Percentiles rank a stretch among this genome's conserved stretches.
Evolutionary conservation across 2,329 filamentous ascomycete species (phyloP).

Genomic region (Fusarium xylarioides): DNA sequence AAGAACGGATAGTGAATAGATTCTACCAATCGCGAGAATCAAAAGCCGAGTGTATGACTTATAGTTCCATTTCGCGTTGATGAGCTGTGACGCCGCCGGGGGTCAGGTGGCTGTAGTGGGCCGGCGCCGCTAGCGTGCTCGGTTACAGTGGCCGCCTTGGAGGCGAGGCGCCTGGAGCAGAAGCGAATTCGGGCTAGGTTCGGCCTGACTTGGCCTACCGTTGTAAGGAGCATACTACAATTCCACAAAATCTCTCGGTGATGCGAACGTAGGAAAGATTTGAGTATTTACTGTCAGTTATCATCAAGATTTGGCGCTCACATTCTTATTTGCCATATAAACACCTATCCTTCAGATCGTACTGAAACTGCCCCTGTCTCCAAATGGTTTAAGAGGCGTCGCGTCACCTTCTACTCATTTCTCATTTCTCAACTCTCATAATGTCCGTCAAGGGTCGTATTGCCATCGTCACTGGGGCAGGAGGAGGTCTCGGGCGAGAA

Average conservation of each 20-base stretch:
- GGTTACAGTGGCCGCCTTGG: not conserved
- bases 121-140: not conserved
- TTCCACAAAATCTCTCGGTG: too few relatives aligned
- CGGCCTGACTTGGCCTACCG: not conserved
- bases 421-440: rapidly evolving
- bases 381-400: too few relatives aligned
- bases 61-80: not conserved
- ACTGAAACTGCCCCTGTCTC: not conserved
- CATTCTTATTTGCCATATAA: not conserved
- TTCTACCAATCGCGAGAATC: not conserved
- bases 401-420: not conserved
- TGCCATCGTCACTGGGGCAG: not conserved
- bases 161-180: not conserved
- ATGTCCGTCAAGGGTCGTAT: not conserved
- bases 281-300: too few relatives aligned
- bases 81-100: not conserved
- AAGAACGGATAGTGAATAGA: rapidly evolving
- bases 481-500: not conserved
- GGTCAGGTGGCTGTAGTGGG: not conserved
- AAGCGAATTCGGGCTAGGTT: not conserved
- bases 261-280: too few relatives aligned
- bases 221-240: too few relatives aligned
- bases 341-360: not conserved
- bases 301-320: too few relatives aligned
- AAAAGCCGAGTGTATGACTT: not conserved